A percentile compares a stretch with the other conserved stretches of the same genome.
Evolutionary conservation across 2,329 filamentous ascomycete genomes (phyloP).

Genomic region (Aureobasidium leucospermi): DNA sequence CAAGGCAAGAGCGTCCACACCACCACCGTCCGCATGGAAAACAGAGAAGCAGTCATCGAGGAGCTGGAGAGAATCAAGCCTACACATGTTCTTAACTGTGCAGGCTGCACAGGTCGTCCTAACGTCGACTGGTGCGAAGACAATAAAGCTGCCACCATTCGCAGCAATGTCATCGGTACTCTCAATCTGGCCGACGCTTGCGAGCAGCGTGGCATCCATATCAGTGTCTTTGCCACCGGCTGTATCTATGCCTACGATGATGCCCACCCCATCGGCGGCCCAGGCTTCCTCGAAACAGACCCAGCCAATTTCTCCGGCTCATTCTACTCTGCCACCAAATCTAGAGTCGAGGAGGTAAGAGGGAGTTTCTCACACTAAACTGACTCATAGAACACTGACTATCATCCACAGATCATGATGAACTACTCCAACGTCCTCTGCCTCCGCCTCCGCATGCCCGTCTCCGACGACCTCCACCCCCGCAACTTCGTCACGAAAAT

Average conservation of each 20-base stretch:
- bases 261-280: constrained; percentile 51
- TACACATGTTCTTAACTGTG: constrained; percentile 60
- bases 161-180: constrained; percentile 60
- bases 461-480: constrained; percentile 58
- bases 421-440: constrained; percentile 55
- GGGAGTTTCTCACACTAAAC: no score
- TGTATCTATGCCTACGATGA: constrained; percentile 60
- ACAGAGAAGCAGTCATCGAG: constrained; percentile 49
- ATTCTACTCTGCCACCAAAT: constrained; percentile 63
- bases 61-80: constrained; percentile 54
- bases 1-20: constrained; percentile 55
- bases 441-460: constrained; percentile 61
- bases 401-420: constrained; percentile 47
- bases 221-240: constrained; percentile 60
- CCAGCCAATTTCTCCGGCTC: constrained; percentile 58
- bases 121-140: constrained; percentile 68
- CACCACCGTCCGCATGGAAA: constrained; percentile 59
- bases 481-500: constrained; percentile 67
- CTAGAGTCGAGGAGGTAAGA: constrained; percentile 58
- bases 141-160: constrained; percentile 59
- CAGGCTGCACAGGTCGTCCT: constrained; percentile 58
- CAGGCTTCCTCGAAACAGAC: constrained; percentile 56
- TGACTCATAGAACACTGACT: background rate
- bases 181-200: constrained; percentile 58
- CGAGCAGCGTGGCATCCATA: constrained; percentile 51